Evolutionary conservation across 352 stramenopile species (phyloP).

Genomic region (Pythium brachiatum): DNA sequence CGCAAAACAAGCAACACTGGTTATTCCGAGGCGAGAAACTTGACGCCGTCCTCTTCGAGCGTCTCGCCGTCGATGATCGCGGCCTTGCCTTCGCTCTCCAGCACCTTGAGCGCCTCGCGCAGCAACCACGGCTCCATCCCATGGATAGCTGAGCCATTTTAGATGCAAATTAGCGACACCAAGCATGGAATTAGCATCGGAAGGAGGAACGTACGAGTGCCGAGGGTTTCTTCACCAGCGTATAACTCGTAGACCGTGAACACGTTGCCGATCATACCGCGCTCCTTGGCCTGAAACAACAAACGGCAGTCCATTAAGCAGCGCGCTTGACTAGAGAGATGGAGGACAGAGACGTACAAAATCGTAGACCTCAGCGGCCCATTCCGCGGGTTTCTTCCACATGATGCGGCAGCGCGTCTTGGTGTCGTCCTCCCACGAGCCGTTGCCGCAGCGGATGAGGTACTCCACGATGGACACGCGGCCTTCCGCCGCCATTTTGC

Average conservation of each 20-base stretch:
- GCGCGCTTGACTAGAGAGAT: slow-evolving; percentile 1
- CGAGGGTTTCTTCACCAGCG: slow-evolving; percentile 76
- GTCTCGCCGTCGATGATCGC: slow-evolving; percentile 79
- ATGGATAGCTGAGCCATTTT: slow-evolving; percentile 49
- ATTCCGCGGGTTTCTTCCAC: slow-evolving; percentile 83
- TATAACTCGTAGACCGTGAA: slow-evolving; percentile 87
- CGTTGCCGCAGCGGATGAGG: slow-evolving; percentile 73
- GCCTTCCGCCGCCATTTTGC: slow-evolving; percentile 71
- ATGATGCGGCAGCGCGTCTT: slow-evolving; percentile 79
- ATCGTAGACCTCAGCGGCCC: slow-evolving; percentile 83
- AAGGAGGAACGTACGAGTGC: slow-evolving; percentile 48
- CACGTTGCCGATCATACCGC: slow-evolving; percentile 78
- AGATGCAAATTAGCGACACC: not conserved
- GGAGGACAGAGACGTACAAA: slow-evolving; percentile 47
- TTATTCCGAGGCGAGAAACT: slow-evolving; percentile 75
- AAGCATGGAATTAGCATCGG: not conserved
- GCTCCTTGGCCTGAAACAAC: slow-evolving; percentile 46
- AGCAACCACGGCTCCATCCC: slow-evolving; percentile 84
- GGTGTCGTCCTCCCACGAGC: slow-evolving; percentile 77
- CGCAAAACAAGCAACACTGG: too few species aligned
- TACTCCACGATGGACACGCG: slow-evolving; percentile 70
- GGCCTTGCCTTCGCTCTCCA: slow-evolving; percentile 77
- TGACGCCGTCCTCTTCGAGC: slow-evolving; percentile 83
- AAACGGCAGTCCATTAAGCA: not conserved
- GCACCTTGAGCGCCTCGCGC: slow-evolving; percentile 67